Conservation (phyloP, 2,329 filamentous ascomycete species). For the Clonostachys sp. region DNA sequence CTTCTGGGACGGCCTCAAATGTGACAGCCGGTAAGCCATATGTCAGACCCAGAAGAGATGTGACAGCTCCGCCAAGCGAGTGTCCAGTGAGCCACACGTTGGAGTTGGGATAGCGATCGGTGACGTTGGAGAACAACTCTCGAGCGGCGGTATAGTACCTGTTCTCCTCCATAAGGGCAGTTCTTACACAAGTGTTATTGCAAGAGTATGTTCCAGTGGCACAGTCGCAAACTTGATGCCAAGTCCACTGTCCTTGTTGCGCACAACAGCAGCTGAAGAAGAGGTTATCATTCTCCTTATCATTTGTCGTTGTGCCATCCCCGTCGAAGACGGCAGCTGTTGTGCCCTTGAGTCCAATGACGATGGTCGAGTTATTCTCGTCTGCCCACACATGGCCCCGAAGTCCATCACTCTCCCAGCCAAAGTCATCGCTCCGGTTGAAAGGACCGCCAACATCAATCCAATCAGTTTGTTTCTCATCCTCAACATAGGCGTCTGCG, state of each 20-base stretch:
- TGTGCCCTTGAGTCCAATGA: constrained; percentile 92
- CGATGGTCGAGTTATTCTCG: constrained; percentile 76
- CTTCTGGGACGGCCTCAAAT: constrained; percentile 90
- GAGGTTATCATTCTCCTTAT: constrained; percentile 96
- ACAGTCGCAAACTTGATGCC: constrained; percentile 91
- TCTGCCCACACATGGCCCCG: constrained; percentile 92
- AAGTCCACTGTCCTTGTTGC: constrained; percentile 85
- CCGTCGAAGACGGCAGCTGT: constrained; percentile 90
- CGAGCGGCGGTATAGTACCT: constrained; percentile 87
- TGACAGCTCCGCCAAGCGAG: constrained; percentile 85
- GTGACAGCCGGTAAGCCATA: constrained; percentile 89
- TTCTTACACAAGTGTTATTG: constrained; percentile 83
- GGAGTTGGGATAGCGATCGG: constrained; percentile 77
- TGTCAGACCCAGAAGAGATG: constrained; percentile 83
- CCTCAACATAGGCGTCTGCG: constrained; percentile 80
- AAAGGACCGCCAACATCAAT: constrained; percentile 73
- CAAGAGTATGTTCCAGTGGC: constrained; percentile 82
- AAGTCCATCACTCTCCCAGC: constrained; percentile 85
- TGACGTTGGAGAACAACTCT: constrained; percentile 90
- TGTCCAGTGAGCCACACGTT: constrained; percentile 90
- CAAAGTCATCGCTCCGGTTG: constrained; percentile 85
- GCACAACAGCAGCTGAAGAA: constrained; percentile 98
- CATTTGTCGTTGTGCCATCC: constrained; percentile 93
- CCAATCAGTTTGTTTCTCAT: constrained; percentile 73
- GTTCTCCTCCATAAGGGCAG: constrained; percentile 74